phyloP scores from a whole-genome alignment of 768 basidiomycete species.

The Kwoniella europaea region DNA sequence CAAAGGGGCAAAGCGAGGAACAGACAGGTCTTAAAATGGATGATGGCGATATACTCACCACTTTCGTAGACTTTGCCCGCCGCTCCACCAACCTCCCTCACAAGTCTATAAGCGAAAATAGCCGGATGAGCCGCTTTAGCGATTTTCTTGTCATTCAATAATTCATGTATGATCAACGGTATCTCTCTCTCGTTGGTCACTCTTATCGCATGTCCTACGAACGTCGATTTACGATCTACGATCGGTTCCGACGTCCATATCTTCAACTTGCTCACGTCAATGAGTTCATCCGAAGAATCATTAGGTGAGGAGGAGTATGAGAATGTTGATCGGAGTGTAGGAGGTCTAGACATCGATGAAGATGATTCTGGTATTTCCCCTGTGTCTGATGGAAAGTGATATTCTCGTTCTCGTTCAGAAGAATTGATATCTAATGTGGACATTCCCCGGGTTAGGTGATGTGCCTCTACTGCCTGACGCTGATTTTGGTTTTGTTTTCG shows the following conservation, averaged over 20 bases:
- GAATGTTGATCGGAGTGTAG: constrained; percentile 37
- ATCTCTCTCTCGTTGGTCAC: constrained; percentile 80
- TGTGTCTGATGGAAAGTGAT: not conserved
- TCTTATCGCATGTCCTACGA: constrained; percentile 81
- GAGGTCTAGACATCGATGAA: constrained; percentile 13
- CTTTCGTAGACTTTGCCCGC: constrained; percentile 38
- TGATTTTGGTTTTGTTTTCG: constrained; percentile 15
- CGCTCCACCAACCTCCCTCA: constrained; percentile 52
- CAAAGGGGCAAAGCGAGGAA: not conserved
- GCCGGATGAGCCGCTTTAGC: constrained; percentile 51
- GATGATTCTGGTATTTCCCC: not conserved
- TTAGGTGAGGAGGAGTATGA: constrained; percentile 28
- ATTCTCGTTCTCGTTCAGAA: not conserved
- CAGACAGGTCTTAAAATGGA: constrained; percentile 58
- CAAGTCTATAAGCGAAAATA: constrained; percentile 49
- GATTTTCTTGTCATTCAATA: constrained; percentile 58
- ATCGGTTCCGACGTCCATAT: constrained; percentile 79
- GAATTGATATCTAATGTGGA: constrained; percentile 17
- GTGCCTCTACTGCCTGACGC: not conserved
- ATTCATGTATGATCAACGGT: constrained; percentile 53
- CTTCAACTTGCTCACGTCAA: constrained; percentile 58
- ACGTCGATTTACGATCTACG: constrained; percentile 79
- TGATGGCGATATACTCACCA: constrained; percentile 63
- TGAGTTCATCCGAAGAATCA: not conserved
- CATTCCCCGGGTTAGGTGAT: constrained; percentile 21